A percentile compares a stretch with the other conserved stretches of the same genome.
These are phyloP conservation scores for Toxoplasma gondii DNA, from an alignment of 169 alveolate species.

Conservation along the genomic window DNA sequence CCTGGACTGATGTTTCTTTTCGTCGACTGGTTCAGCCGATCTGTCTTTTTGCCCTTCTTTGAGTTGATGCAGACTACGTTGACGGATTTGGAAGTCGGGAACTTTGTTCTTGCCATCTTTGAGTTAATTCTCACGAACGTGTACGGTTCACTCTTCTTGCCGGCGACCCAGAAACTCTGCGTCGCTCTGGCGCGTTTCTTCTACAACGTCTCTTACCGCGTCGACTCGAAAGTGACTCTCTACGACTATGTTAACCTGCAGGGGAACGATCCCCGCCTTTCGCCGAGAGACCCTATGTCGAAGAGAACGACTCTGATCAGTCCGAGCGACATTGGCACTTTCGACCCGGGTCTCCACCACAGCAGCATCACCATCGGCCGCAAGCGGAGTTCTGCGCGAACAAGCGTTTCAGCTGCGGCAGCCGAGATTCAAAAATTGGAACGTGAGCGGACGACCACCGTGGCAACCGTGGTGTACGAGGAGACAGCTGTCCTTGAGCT, in stretches of 20 bases:
- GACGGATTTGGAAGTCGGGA: constrained; percentile 29
- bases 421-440: not conserved
- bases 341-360: not conserved
- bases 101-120: constrained; percentile 36
- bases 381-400: not conserved
- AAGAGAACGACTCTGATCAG: constrained; percentile 14
- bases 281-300: not conserved
- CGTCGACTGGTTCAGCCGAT: constrained; percentile 59
- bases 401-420: not conserved
- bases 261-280: not conserved
- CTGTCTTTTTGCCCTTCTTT: constrained; percentile 63
- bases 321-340: constrained; percentile 26
- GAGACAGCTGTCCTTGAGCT: constrained; percentile 21
- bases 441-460: not conserved
- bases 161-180: constrained; percentile 63
- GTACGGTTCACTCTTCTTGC: constrained; percentile 63
- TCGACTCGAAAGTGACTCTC: constrained; percentile 27
- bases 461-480: not conserved
- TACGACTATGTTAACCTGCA: not conserved
- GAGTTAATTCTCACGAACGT: constrained; percentile 56
- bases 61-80: constrained; percentile 60
- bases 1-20: constrained; percentile 63
- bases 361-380: constrained; percentile 26
- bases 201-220: constrained; percentile 61
- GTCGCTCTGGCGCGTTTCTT: constrained; percentile 49